Percentiles rank a stretch among this genome's conserved stretches.
Conservation (phyloP, 768 basidiomycete species). For the Tricholoma saponaceum region DNA sequence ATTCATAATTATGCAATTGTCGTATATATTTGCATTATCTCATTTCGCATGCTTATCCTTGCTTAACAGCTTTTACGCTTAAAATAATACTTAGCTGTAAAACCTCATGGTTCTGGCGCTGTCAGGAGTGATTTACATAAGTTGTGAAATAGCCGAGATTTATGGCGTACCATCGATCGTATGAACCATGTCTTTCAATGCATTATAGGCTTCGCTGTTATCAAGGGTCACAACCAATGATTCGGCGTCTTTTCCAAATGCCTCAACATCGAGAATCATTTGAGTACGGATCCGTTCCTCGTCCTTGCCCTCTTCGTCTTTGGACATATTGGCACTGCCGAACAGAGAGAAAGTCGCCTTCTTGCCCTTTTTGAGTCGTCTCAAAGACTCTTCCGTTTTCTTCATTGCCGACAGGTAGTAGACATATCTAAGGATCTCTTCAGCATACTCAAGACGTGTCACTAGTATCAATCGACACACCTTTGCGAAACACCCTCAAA, state of each 20-base stretch:
- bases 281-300: slow-evolving; percentile 86
- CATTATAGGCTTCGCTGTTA: slow-evolving; percentile 46
- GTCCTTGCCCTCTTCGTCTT: slow-evolving; percentile 71
- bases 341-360: slow-evolving; percentile 79
- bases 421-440: slow-evolving; percentile 54
- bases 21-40: background rate
- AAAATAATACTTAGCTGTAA: background rate
- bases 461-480: slow-evolving; percentile 27
- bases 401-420: slow-evolving; percentile 78
- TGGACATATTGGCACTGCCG: slow-evolving; percentile 41
- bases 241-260: slow-evolving; percentile 75
- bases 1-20: slow-evolving; percentile 6
- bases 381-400: slow-evolving; percentile 88
- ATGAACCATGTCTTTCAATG: slow-evolving; percentile 60
- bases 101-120: slow-evolving; percentile 8
- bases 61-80: background rate
- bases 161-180: slow-evolving; percentile 27
- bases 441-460: background rate
- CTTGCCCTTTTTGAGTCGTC: slow-evolving; percentile 84
- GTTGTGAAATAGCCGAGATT: background rate
- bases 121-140: background rate
- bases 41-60: background rate
- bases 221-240: slow-evolving; percentile 62
- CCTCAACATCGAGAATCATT: slow-evolving; percentile 82
- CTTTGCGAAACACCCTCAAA: slow-evolving; percentile 68